Base-by-base conservation (phyloP, 306 rosid genomes). In the Glycine tomentella region DNA sequence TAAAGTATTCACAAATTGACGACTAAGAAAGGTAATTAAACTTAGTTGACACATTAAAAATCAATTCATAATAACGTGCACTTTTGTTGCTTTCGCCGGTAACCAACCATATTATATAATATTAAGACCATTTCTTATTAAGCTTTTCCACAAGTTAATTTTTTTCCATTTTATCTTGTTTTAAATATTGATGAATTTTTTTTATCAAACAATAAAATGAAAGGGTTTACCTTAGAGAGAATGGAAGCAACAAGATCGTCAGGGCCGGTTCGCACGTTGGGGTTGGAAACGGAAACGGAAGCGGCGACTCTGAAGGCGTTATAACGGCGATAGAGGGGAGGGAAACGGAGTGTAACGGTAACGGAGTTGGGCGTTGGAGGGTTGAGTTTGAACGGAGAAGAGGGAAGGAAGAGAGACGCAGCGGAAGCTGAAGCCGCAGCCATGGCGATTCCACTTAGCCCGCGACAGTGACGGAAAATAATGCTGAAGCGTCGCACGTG, bases 241-340 rank as follows among this genome's bases (percentile, higher is more conserved):
- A 95, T 87, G 14, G 93, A 87, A 4, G 85, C 79, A 0, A 92
- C 97, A 25, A 95, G 98, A 73, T 90, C 94, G 34, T 79, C 86
- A 3, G 95, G 94, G 65, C 77, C 84, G n/a, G 90, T 87, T 57
- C 84, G 90, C 20, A 90, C 50, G 81, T 72, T 64, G 1, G 94
- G 87, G 72, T 81, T 74, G 7, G 97, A 87, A 8, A 84, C 84
- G 10, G 97, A 89, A 70, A 92, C 86, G 17, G 96, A 84, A 34
- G 94, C 90, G 16, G 80, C 78, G 66, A 88, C 78, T 36, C 40
- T 63, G 62, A 89, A 36, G 63, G 70, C 51, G 50, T 53, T 87
- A 12, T 25, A 77, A 72, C 84, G 70, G 25, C 68, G 85, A 72
- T 75, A 36, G 48, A 36, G 49, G 74, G 51, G 81, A 76, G 70